Conservation (phyloP, 1,139 yeast genomes). For the Groenewaldozyma auringiensis region DNA sequence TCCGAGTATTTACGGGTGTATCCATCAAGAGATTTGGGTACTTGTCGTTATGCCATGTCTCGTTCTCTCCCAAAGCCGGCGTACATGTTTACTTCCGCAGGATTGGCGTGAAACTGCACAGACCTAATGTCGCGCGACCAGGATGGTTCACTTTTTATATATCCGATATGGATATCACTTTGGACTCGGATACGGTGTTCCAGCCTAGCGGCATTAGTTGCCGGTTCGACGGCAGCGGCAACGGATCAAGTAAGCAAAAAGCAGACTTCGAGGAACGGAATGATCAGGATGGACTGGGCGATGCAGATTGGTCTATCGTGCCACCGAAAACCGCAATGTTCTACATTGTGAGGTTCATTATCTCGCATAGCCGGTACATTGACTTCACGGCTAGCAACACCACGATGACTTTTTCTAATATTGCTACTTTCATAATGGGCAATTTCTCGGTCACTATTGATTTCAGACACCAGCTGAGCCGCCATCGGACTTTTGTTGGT, state of each 20-base stretch:
- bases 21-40: constrained; percentile 38
- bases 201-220: constrained; percentile 5
- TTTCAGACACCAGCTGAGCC: constrained; percentile 16
- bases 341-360: constrained; percentile 22
- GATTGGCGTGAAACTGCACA: constrained; percentile 32
- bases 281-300: not conserved
- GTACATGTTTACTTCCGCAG: constrained; percentile 30
- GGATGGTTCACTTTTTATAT: constrained; percentile 31
- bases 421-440: constrained; percentile 26
- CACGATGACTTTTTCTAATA: constrained; percentile 21
- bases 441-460: constrained; percentile 25
- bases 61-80: constrained; percentile 31
- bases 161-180: constrained; percentile 24
- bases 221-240: not conserved
- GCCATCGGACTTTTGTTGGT: constrained; percentile 26
- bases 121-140: constrained; percentile 37
- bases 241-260: not conserved
- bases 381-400: constrained; percentile 24
- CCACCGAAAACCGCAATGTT: constrained; percentile 22
- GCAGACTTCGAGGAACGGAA: constrained; percentile 7
- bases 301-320: constrained; percentile 16
- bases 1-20: constrained; percentile 36
- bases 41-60: constrained; percentile 32
- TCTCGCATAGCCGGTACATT: constrained; percentile 23
- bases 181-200: constrained; percentile 26